Evolutionary conservation across 1,139 yeast species (phyloP).

Genomic region (Protomyces inouyei): DNA sequence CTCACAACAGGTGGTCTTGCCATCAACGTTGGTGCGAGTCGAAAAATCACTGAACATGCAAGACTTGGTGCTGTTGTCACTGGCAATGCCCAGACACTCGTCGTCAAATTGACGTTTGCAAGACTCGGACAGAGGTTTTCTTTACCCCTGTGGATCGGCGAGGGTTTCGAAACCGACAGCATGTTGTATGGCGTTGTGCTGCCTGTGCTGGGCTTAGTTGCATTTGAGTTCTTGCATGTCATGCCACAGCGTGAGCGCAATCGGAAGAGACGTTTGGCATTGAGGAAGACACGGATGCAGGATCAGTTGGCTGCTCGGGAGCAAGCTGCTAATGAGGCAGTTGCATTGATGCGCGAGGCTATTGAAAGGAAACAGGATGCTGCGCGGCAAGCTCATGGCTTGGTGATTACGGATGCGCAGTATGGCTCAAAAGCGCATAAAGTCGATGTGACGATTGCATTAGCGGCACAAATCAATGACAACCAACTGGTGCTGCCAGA

Average conservation of each 20-base stretch:
- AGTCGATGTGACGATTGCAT: constrained; percentile 28
- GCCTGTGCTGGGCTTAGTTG: constrained; percentile 22
- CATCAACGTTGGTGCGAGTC: constrained; percentile 16
- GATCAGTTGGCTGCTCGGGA: constrained; percentile 19
- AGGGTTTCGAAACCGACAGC: constrained; percentile 17
- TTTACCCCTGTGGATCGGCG: constrained; percentile 26
- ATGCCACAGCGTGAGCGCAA: constrained; percentile 16
- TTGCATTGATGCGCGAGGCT: constrained; percentile 17
- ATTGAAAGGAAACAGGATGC: constrained; percentile 16
- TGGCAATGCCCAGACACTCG: constrained; percentile 13
- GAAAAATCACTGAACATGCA: constrained; percentile 23
- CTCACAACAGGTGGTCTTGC: constrained; percentile 25
- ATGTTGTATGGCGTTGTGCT: constrained; percentile 24
- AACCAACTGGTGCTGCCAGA: constrained; percentile 22
- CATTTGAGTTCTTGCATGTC: constrained; percentile 19
- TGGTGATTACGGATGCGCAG: neutral
- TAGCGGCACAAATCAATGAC: constrained; percentile 27
- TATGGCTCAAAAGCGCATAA: constrained; percentile 16
- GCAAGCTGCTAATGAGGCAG: constrained; percentile 12
- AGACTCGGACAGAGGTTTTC: constrained; percentile 25
- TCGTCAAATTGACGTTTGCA: constrained; percentile 20
- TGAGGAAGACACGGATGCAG: constrained; percentile 2
- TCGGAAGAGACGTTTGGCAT: neutral
- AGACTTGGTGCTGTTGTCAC: constrained; percentile 13
- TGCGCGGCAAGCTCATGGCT: neutral